These are phyloP conservation scores for Trichoderma aggressivum DNA, from an alignment of 2,329 filamentous ascomycete genomes.

Conservation along the genomic window DNA sequence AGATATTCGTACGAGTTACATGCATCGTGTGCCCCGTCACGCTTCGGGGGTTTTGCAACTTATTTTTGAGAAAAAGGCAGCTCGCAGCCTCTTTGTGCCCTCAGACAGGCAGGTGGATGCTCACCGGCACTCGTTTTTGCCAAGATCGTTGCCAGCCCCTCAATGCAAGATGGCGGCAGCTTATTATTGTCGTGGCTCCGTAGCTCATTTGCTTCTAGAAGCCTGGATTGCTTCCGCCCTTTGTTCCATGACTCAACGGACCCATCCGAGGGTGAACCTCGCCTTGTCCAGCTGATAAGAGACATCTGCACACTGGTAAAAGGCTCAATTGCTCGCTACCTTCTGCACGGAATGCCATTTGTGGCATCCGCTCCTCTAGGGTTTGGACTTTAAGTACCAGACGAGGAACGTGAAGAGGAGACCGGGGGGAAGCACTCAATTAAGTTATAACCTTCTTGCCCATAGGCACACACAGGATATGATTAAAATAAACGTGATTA, in stretches of 20 bases:
- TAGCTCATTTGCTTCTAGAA: slow-evolving; percentile 3
- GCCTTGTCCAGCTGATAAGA: not conserved
- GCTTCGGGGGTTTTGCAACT: not conserved
- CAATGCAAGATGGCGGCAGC: not conserved
- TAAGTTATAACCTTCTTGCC: not conserved
- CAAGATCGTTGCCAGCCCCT: not conserved
- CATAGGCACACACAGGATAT: not conserved
- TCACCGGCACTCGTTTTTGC: not conserved
- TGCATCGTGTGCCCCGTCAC: not conserved
- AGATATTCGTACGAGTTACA: not conserved
- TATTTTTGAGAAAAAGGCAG: not conserved
- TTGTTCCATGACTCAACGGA: not conserved
- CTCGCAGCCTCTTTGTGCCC: not conserved
- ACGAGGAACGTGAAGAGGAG: not conserved
- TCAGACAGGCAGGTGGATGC: not conserved
- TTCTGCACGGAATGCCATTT: not conserved
- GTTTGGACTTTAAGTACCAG: not conserved
- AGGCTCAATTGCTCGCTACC: not conserved
- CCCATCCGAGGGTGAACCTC: not conserved
- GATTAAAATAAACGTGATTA: not conserved
- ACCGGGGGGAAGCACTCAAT: not conserved
- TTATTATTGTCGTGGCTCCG: not conserved
- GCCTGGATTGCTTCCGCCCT: not conserved
- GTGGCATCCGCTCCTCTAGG: not conserved
- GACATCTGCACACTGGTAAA: not conserved